Evolutionary conservation across 2,329 filamentous ascomycete species (phyloP).

Genomic region (Aspergillus versicolor): DNA sequence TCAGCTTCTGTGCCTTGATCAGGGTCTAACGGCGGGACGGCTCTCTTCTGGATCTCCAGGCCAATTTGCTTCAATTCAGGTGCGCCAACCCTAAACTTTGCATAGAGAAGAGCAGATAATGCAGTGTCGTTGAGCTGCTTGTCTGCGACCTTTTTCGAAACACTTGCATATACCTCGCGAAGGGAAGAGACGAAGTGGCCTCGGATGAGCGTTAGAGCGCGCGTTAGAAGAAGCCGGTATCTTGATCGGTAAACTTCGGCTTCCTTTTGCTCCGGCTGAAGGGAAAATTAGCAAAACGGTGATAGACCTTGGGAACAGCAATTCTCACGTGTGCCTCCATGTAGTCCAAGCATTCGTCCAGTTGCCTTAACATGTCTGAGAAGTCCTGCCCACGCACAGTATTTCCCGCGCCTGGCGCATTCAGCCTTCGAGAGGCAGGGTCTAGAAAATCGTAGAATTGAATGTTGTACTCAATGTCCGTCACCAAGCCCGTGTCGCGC

Average conservation of each 20-base stretch:
- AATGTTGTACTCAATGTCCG: slow-evolving; percentile 84
- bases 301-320: background rate
- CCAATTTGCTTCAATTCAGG: slow-evolving; percentile 66
- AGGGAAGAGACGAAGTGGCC: slow-evolving; percentile 65
- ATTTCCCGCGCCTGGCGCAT: slow-evolving; percentile 84
- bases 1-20: slow-evolving; percentile 60
- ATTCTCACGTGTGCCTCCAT: slow-evolving; percentile 77
- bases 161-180: slow-evolving; percentile 62
- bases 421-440: slow-evolving; percentile 82
- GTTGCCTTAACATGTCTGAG: slow-evolving; percentile 78
- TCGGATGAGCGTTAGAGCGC: slow-evolving; percentile 65
- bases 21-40: slow-evolving; percentile 59
- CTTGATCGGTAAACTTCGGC: slow-evolving; percentile 82
- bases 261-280: slow-evolving; percentile 77
- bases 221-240: slow-evolving; percentile 76
- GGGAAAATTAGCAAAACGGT: background rate
- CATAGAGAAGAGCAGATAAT: slow-evolving; percentile 68
- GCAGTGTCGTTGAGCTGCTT: slow-evolving; percentile 70
- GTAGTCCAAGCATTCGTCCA: slow-evolving; percentile 89
- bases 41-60: slow-evolving; percentile 66
- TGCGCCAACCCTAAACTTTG: slow-evolving; percentile 68
- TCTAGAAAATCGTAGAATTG: slow-evolving; percentile 94
- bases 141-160: slow-evolving; percentile 63
- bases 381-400: slow-evolving; percentile 83
- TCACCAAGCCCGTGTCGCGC: slow-evolving; percentile 73